These are phyloP conservation scores for Mycena polygramma DNA, from an alignment of 768 basidiomycete species.

Conservation along the genomic window DNA sequence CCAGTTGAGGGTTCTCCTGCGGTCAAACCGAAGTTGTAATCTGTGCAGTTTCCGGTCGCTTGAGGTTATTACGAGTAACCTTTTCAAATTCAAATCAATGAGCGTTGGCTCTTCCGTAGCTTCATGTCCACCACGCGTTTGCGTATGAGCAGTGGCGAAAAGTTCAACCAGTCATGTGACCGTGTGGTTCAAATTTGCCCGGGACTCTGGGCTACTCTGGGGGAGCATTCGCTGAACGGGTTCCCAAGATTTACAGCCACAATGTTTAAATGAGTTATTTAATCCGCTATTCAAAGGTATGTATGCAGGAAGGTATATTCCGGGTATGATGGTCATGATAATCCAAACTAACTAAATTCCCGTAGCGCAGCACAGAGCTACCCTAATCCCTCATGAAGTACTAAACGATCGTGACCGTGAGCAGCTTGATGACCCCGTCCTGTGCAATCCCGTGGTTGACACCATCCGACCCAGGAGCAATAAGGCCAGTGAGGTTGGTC, in stretches of 20 bases:
- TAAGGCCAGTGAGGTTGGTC: slow-evolving; percentile 55
- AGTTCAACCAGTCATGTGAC: slow-evolving; percentile 3
- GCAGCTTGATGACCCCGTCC: slow-evolving; percentile 58
- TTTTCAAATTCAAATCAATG: too few relatives aligned
- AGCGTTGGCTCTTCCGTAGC: too few relatives aligned
- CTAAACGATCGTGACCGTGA: slow-evolving; percentile 55
- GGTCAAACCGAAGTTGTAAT: slow-evolving; percentile 30
- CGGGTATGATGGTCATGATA: too few relatives aligned
- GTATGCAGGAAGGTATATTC: too few relatives aligned
- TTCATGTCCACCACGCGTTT: too few relatives aligned
- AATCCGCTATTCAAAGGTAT: neutral
- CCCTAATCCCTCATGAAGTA: neutral
- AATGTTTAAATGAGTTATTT: neutral
- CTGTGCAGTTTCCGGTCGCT: neutral
- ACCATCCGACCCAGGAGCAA: slow-evolving; percentile 54
- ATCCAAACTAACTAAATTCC: too few relatives aligned
- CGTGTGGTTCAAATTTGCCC: neutral
- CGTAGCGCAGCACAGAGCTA: neutral
- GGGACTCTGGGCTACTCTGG: too few relatives aligned
- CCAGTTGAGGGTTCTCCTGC: slow-evolving; percentile 42
- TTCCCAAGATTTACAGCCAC: neutral
- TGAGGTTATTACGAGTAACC: too few relatives aligned
- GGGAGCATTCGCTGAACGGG: too few relatives aligned
- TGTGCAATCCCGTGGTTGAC: slow-evolving; percentile 63
- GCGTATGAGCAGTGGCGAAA: neutral